A percentile compares a stretch with the other conserved stretches of the same genome.
Evolutionary conservation across 2,329 filamentous ascomycete genomes (phyloP).

Genomic region (Neopestalotiopsis sp.): DNA sequence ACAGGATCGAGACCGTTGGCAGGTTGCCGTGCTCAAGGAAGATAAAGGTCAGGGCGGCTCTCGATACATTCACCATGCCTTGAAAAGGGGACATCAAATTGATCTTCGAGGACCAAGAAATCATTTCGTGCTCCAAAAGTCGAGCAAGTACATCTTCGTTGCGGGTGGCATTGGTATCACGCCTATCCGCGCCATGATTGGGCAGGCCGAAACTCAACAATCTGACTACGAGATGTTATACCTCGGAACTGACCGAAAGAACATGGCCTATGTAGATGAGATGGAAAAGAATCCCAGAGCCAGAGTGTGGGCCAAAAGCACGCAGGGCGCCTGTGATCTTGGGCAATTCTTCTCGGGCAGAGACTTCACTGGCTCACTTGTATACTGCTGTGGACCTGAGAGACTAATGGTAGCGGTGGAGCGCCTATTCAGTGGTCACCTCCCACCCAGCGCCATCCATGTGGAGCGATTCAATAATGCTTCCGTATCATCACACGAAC

Average conservation of each 20-base stretch:
- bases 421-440: not conserved
- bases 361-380: not conserved
- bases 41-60: not conserved
- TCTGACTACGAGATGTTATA: not conserved
- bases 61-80: not conserved
- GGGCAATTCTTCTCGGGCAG: not conserved
- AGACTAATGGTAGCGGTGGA: not conserved
- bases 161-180: not conserved
- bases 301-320: not conserved
- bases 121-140: not conserved
- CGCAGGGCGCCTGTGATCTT: not conserved
- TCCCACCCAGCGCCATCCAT: not conserved
- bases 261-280: not conserved
- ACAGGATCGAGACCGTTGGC: not conserved
- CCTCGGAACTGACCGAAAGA: not conserved
- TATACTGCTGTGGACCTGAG: not conserved
- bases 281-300: not conserved
- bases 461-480: not conserved
- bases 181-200: not conserved
- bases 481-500: not conserved
- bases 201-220: not conserved
- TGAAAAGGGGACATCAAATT: not conserved
- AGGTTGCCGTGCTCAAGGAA: not conserved
- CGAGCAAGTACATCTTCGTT: not conserved
- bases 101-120: not conserved